Base-by-base conservation (phyloP, 2,329 filamentous ascomycete genomes). In the Pseudogymnoascus sp. region DNA sequence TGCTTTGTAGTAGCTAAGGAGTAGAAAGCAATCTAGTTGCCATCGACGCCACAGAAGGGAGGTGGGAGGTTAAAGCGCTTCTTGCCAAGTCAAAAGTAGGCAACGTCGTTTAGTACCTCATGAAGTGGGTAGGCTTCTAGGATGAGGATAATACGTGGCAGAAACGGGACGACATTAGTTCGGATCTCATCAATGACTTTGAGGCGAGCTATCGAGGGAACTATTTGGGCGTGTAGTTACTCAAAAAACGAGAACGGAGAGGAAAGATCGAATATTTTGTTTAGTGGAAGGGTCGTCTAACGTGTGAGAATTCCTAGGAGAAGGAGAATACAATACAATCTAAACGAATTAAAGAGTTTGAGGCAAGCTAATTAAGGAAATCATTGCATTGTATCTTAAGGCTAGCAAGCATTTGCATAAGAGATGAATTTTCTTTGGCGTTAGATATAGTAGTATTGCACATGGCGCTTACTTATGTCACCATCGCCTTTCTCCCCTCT, bases 121-220 rank as follows among this genome's bases (percentile, higher is more conserved):
- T 68, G 23, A 68, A 70, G 62, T 69, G 26, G 64, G 67, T 64
- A 65, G 67, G 63, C 23, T 69, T 67, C 61, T 35, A 26, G 17
- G n/a, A 68, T 53, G 31, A 63, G 15, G 63, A 42, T 11, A 70
- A 69, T 64, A 68, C 63, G 26, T 70, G 35, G 63, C 26, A 67
- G 46, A 63, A 64, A 59, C 7, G 10, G 61, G 62, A 64, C 13
- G 61, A 67, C 35, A 67, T 67, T 56, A 62, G 64, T 31, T 4
- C 3, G 23, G 46, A 66, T 33, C 37, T 65, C 5, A 19, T 66
- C 9, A 15, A 64, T 61, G 61, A 42, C 17, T 66, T 67, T 66
- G 29, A 67, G 46, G 59, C 59, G 2, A 66, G 29, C 35, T 67
- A 66, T 64, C 13, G 63, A 63, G 56, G 64, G 46, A 67, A 67